A percentile compares a stretch with the other conserved stretches of the same genome.
Evolutionary conservation across 768 basidiomycete genomes (phyloP).

Genomic region (Auriscalpium microsporum): DNA sequence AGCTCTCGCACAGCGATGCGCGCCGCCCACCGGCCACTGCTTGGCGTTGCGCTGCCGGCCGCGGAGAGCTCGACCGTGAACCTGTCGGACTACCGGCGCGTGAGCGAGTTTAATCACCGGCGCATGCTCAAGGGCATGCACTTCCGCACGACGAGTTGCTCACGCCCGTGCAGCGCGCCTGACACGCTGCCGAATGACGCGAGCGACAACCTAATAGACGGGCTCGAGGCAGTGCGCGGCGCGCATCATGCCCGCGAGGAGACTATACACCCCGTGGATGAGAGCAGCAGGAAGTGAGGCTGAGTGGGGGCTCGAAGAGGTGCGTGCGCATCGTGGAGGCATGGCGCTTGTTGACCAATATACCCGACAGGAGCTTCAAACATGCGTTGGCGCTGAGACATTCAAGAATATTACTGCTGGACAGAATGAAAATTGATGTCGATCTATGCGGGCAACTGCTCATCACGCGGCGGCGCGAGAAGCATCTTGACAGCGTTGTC

Average conservation of each 20-base stretch:
- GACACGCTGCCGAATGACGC: neutral
- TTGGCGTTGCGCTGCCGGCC: slow-evolving; percentile 1
- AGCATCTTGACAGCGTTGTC: slow-evolving; percentile 57
- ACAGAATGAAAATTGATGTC: slow-evolving; percentile 72
- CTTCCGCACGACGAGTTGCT: slow-evolving; percentile 45
- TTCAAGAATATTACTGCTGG: slow-evolving; percentile 40
- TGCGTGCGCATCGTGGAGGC: neutral
- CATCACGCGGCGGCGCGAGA: slow-evolving; percentile 58
- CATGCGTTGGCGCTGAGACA: slow-evolving; percentile 44
- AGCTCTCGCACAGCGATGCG: no score
- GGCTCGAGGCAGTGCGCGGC: no score
- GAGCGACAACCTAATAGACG: no score
- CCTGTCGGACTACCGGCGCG: slow-evolving; percentile 24
- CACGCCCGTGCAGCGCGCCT: slow-evolving; percentile 40
- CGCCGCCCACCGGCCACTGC: no score
- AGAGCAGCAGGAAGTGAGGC: no score
- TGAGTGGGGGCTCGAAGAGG: neutral
- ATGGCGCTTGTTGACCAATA: slow-evolving; percentile 1
- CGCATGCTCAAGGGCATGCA: slow-evolving; percentile 29
- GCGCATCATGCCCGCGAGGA: slow-evolving; percentile 1
- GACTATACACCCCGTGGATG: neutral
- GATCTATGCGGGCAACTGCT: slow-evolving; percentile 69
- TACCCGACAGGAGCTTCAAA: slow-evolving; percentile 44
- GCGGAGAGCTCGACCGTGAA: slow-evolving; percentile 15
- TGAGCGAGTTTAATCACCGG: slow-evolving; percentile 33